Conservation (phyloP, 306 rosid species). For the Quercus bicolor region DNA sequence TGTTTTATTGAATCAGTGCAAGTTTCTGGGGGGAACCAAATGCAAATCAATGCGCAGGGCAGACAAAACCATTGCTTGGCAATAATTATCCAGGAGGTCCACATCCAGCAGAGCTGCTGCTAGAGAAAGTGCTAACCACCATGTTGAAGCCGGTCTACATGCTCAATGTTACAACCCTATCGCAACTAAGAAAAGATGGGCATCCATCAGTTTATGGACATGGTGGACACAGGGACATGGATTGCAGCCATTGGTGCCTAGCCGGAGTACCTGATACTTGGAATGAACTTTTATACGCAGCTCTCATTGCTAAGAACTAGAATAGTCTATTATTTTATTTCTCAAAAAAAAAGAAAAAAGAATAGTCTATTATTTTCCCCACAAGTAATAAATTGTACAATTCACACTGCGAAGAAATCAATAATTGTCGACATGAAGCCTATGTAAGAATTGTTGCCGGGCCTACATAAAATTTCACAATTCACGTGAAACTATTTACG, state of each 20-base stretch:
- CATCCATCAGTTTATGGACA: conserved; percentile 72
- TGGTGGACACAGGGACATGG: conserved; percentile 51
- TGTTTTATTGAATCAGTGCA: conserved; percentile 27
- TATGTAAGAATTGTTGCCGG: no score
- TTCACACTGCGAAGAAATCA: neutral
- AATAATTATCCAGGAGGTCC: conserved; percentile 33
- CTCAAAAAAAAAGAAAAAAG: no score
- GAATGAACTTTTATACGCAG: conserved; percentile 54
- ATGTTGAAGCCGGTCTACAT: conserved; percentile 41
- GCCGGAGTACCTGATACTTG: conserved; percentile 82
- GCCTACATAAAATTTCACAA: no score
- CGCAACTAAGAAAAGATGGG: conserved; percentile 69
- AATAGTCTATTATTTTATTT: neutral
- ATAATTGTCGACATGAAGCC: neutral
- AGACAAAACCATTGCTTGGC: conserved; percentile 36
- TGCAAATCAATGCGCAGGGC: conserved; percentile 35
- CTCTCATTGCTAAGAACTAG: conserved; percentile 21
- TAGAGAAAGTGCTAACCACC: conserved; percentile 43
- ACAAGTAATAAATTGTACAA: no score
- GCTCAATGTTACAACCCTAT: conserved; percentile 52
- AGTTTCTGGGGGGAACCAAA: conserved; percentile 40
- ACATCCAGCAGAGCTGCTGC: conserved; percentile 44
- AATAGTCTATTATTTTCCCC: neutral
- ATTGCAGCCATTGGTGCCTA: conserved; percentile 85
- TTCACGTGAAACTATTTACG: no score